Evolutionary conservation across 345 rosid genomes (phyloP).

Genomic region (Erodium maritimum): DNA sequence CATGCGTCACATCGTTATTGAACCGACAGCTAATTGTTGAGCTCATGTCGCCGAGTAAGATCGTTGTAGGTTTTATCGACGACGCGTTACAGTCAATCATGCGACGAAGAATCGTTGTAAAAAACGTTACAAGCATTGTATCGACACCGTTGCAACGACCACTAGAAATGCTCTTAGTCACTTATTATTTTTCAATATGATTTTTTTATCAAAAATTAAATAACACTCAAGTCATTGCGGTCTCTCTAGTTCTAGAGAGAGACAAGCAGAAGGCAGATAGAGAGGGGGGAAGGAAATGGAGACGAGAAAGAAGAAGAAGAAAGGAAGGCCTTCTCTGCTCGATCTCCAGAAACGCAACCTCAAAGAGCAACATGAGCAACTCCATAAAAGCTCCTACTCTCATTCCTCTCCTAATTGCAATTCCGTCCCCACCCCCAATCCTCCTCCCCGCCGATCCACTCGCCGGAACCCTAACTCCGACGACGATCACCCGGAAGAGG

Average conservation of each 20-base stretch:
- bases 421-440: slow-evolving; percentile 21
- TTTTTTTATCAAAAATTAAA: slow-evolving; percentile 4
- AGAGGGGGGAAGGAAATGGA: slow-evolving; percentile 37
- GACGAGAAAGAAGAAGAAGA: slow-evolving; percentile 48
- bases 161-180: background rate
- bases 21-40: too few species aligned
- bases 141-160: background rate
- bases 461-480: slow-evolving; percentile 43
- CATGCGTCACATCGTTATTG: too few species aligned
- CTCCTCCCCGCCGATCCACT: slow-evolving; percentile 41
- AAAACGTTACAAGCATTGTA: too few species aligned
- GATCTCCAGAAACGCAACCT: slow-evolving; percentile 54
- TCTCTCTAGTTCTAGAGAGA: background rate
- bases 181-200: too few species aligned
- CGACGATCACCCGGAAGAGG: slow-evolving; percentile 6
- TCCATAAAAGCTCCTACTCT: slow-evolving; percentile 18
- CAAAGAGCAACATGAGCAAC: slow-evolving; percentile 15
- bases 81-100: too few species aligned
- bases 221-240: slow-evolving; percentile 16
- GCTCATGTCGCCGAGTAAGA: too few species aligned
- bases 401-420: slow-evolving; percentile 22
- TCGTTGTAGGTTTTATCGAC: too few species aligned
- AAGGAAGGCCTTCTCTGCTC: slow-evolving; percentile 57
- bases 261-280: slow-evolving; percentile 3
- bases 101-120: too few species aligned